Conservation (phyloP, 345 rosid genomes). For the Viola odorata region DNA sequence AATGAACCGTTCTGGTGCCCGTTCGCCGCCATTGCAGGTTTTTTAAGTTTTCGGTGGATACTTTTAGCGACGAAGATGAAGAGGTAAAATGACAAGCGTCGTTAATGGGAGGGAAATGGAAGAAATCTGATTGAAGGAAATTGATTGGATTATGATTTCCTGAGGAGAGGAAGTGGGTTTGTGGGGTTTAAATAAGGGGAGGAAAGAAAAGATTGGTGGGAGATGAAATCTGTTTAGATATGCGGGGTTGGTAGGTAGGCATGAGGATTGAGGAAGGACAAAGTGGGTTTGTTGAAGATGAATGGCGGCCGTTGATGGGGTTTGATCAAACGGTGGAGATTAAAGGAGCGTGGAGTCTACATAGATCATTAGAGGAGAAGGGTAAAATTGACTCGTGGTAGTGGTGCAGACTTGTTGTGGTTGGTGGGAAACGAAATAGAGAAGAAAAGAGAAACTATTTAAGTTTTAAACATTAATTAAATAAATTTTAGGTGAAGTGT, state of each 20-base stretch:
- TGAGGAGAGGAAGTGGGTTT: conserved; percentile 1
- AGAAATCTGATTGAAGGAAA: neutral
- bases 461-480: neutral
- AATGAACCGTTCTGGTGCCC: conserved; percentile 13
- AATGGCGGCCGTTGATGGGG: conserved; percentile 7
- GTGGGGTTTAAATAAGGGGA: conserved; percentile 12
- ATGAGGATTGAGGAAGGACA: conserved; percentile 9
- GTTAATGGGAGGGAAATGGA: neutral
- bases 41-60: neutral
- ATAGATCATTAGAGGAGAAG: conserved; percentile 1
- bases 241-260: conserved; percentile 16
- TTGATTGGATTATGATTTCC: conserved; percentile 4
- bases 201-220: too few species aligned
- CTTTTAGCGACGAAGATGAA: neutral
- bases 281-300: conserved; percentile 23
- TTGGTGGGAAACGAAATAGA: conserved; percentile 12
- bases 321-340: conserved; percentile 1
- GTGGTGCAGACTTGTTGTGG: conserved; percentile 11
- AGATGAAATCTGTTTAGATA: too few species aligned
- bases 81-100: too few species aligned
- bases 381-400: conserved; percentile 13
- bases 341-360: neutral
- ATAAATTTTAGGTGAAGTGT: too few species aligned
- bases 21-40: neutral
- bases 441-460: neutral